Evolutionary conservation across 179 eudicot species (phyloP).

Genomic region (Vitellaria paradoxa): DNA sequence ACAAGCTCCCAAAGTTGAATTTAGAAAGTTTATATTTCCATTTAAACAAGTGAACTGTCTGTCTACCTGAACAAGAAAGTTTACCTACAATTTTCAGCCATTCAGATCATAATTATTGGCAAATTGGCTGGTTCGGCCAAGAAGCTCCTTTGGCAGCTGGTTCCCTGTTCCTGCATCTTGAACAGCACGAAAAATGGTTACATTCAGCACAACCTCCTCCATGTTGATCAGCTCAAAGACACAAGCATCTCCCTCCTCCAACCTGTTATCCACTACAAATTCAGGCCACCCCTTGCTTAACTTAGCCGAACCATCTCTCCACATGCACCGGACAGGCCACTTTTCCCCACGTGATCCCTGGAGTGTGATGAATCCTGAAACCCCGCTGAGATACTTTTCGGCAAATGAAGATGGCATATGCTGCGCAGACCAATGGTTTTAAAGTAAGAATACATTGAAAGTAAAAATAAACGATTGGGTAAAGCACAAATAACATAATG

Average conservation of each 20-base stretch:
- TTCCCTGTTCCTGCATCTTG: constrained; percentile 12
- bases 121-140: not conserved
- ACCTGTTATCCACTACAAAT: constrained; percentile 21
- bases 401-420: constrained; percentile 30
- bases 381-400: constrained; percentile 19
- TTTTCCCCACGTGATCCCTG: constrained; percentile 20
- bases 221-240: constrained; percentile 24
- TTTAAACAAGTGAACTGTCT: no score
- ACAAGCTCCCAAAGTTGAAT: no score
- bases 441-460: not conserved
- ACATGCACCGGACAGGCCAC: constrained; percentile 27
- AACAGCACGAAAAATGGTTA: constrained; percentile 22
- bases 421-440: constrained; percentile 11
- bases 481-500: constrained; percentile 5
- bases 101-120: no score
- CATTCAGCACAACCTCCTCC: constrained; percentile 20
- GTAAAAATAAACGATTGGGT: not conserved
- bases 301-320: constrained; percentile 25
- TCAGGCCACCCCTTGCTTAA: constrained; percentile 33
- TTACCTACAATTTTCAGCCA: no score
- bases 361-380: constrained; percentile 22
- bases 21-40: no score
- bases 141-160: constrained; percentile 8
- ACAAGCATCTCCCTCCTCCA: constrained; percentile 32
- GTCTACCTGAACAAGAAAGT: no score